Conservation (phyloP, 148 eudicot species). For the Chenopodium suecicum region DNA sequence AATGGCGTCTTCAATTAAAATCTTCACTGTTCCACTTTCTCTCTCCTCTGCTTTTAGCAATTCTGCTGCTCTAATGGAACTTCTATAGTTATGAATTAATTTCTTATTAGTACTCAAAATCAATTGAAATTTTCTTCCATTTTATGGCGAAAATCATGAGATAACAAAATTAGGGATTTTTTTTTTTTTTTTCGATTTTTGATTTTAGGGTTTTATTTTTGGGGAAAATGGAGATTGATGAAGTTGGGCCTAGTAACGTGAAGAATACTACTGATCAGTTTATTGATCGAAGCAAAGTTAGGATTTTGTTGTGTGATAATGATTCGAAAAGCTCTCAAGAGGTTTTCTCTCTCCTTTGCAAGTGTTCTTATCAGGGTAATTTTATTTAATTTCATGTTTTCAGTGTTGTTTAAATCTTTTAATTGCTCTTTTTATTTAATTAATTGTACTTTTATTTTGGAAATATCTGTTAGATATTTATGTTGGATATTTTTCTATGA, state of each 20-base stretch:
- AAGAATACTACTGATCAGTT: conserved; percentile 65
- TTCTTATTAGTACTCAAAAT: not conserved
- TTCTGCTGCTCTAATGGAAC: conserved; percentile 34
- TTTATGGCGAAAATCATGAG: not conserved
- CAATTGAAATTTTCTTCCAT: not conserved
- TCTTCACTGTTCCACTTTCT: conserved; percentile 19
- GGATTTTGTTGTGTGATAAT: conserved; percentile 82
- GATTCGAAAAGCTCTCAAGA: conserved; percentile 61
- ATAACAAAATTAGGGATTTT: conserved; percentile 9
- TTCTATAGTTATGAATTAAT: conserved; percentile 28
- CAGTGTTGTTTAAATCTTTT: not conserved
- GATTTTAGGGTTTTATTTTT: not conserved
- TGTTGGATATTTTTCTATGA: conserved; percentile 4
- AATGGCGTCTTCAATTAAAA: conserved; percentile 24
- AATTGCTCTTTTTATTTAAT: not conserved
- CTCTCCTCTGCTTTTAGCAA: conserved; percentile 6
- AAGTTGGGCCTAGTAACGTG: conserved; percentile 34
- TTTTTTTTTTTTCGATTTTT: not conserved
- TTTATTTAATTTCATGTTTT: not conserved
- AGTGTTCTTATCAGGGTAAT: conserved; percentile 88
- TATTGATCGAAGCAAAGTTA: conserved; percentile 82
- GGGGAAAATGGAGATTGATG: conserved; percentile 19
- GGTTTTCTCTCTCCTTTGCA: conserved; percentile 62
- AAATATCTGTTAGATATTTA: conserved; percentile 4
- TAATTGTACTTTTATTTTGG: not conserved